Base-by-base conservation (phyloP, 768 basidiomycete species). In the Boletus huronensis region DNA sequence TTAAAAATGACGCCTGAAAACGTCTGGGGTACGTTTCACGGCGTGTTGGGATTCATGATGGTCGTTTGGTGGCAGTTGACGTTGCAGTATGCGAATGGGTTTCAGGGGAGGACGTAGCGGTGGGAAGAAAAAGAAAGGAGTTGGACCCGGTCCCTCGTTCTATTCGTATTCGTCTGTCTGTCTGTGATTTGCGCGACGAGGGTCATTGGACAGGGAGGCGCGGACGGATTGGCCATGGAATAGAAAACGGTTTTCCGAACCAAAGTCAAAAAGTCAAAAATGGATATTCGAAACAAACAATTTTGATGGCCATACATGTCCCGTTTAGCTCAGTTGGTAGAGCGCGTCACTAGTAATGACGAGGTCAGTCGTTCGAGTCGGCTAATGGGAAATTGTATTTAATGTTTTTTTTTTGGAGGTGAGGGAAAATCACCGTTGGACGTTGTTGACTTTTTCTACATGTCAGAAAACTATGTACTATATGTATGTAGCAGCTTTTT, bases 61-160 rank as follows among this genome's bases (percentile, higher is more conserved):
- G 80, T 87, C 8, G 66, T 80, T 3, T 93, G 90, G 90, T 93
- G 90, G 90, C 90, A 93, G 71, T 74, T 67, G 17, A 92, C 89
- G 2, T 72, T 90, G 46, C 79, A 75, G 32, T 71, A 81, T 36
- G 74, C 79, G 26, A 71, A 70, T 23, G 69, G 77, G 62, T 69
- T 75, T 31, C 72, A 76, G 26, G 59, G 57, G 42, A 51, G 32
- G 17, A 25, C 10, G 40, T 55, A 48, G 28, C 17, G 32, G 45
- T 39, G 38, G 17, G 21, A 3, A 5, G 0, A 21, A 8, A 14
- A 23, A 7, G 13, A 4, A 2, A 14, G 13, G 1, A 14, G 34
- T 17, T 17, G 34, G 16, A 16, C 34, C 34, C 16, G 34, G 35
- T 17, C 35, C 7, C 17, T 16, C 32, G 32, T 34, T 16, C 32